These are phyloP conservation scores for Colletotrichum paranaense DNA, from an alignment of 2,329 filamentous ascomycete species.

Conservation along the genomic window DNA sequence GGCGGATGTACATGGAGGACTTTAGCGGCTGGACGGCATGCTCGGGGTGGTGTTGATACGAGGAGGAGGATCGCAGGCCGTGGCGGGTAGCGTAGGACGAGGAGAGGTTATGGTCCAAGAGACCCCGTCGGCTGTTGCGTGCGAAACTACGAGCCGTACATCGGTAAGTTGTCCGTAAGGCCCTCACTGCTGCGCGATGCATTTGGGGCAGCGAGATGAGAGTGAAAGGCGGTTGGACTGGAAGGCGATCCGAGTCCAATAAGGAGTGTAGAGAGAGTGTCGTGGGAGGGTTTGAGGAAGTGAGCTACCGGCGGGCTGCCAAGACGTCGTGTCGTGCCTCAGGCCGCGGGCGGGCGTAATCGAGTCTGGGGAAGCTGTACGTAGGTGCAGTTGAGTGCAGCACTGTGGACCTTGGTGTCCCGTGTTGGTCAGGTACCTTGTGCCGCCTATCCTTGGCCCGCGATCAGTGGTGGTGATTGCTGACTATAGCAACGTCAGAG, in stretches of 20 bases:
- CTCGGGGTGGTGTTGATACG: conserved; percentile 41
- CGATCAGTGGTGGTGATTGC: neutral
- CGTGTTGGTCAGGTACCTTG: neutral
- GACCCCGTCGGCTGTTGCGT: conserved; percentile 60
- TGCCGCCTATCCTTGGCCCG: neutral
- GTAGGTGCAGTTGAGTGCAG: neutral
- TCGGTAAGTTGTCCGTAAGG: conserved; percentile 75
- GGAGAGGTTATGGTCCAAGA: conserved; percentile 42
- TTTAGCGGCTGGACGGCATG: conserved; percentile 62
- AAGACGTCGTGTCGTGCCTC: conserved; percentile 31
- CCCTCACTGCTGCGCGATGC: conserved; percentile 78
- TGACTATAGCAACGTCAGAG: conserved; percentile 17
- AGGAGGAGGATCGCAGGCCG: conserved; percentile 36
- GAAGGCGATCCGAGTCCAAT: conserved; percentile 34
- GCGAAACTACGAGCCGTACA: conserved; percentile 70
- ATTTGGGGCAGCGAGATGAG: conserved; percentile 59
- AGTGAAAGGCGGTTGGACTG: conserved; percentile 28
- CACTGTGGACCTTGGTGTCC: neutral
- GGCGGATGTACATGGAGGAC: conserved; percentile 81
- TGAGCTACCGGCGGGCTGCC: conserved; percentile 14
- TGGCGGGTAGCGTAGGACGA: conserved; percentile 37
- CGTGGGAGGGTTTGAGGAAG: conserved; percentile 27
- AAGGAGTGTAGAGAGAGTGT: conserved; percentile 19
- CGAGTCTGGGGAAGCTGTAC: conserved; percentile 9
- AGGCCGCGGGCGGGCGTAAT: neutral